A percentile compares a stretch with the other conserved stretches of the same genome.
phyloP scores from a whole-genome alignment of 768 basidiomycete genomes.

The Tephrocybe rancida region DNA sequence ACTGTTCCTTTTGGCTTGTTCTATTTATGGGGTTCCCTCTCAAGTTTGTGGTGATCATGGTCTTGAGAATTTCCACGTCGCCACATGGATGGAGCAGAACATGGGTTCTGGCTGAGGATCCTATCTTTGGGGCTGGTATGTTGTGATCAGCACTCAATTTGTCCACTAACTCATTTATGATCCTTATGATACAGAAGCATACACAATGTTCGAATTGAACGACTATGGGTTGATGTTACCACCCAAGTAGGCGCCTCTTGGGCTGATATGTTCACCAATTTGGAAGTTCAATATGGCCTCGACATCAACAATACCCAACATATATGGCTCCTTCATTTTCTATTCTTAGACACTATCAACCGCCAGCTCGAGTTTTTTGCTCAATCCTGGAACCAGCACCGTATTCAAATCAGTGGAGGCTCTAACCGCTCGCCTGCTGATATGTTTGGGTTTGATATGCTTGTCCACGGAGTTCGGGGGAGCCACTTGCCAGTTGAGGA shows the following conservation, averaged over 20 bases:
- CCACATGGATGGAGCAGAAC: constrained; percentile 29
- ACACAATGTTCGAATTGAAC: constrained; percentile 40
- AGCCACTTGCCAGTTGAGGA: not conserved
- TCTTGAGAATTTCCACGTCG: constrained; percentile 37
- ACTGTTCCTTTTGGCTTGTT: constrained; percentile 26
- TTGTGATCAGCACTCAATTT: not conserved
- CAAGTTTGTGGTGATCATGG: constrained; percentile 41
- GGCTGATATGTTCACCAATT: constrained; percentile 20
- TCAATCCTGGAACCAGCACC: constrained; percentile 1
- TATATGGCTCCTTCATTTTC: constrained; percentile 38
- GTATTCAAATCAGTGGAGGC: not conserved
- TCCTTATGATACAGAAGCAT: constrained; percentile 27
- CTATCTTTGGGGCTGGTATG: constrained; percentile 38
- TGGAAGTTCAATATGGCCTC: constrained; percentile 32
- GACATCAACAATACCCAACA: constrained; percentile 27
- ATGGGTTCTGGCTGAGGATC: constrained; percentile 25
- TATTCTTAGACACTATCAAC: constrained; percentile 34
- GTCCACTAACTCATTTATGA: not conserved
- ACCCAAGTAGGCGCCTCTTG: constrained; percentile 29
- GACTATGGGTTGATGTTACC: constrained; percentile 39
- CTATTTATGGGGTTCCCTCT: constrained; percentile 30
- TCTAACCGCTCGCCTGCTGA: not conserved
- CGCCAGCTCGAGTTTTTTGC: constrained; percentile 14
- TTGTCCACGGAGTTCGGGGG: not conserved
- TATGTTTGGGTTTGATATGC: not conserved